Percentiles rank a stretch among this genome's conserved stretches.
Conservation (phyloP, 2,329 filamentous ascomycete genomes). For the Paraphaeosphaeria minitans region DNA sequence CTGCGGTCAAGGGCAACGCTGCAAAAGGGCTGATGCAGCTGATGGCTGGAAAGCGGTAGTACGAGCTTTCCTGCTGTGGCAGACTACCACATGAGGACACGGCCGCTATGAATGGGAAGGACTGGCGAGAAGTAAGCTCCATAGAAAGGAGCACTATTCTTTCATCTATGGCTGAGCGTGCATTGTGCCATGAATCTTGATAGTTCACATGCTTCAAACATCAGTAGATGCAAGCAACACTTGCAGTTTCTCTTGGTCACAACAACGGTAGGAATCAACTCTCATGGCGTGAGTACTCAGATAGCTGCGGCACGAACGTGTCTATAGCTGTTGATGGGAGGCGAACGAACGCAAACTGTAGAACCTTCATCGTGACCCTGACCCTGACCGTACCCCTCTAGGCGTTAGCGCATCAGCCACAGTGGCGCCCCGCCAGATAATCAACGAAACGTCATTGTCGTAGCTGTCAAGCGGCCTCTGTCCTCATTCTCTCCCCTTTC, state of each 20-base stretch:
- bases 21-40: constrained; percentile 61
- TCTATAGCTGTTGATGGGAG: neutral
- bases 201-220: neutral
- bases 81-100: neutral
- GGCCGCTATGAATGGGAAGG: neutral
- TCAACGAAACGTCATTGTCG: constrained; percentile 16
- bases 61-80: neutral
- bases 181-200: neutral
- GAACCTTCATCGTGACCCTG: neutral
- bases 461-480: neutral
- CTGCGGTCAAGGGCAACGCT: constrained; percentile 56
- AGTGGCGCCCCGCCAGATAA: constrained; percentile 6
- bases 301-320: neutral
- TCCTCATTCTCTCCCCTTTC: neutral
- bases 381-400: too few species aligned
- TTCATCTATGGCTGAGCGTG: neutral
- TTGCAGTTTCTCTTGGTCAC: too few species aligned
- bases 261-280: neutral
- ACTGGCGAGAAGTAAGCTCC: neutral
- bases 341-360: neutral
- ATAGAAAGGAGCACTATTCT: neutral
- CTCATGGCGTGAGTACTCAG: neutral
- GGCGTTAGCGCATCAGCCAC: constrained; percentile 9
- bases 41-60: constrained; percentile 35
- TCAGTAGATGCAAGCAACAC: neutral